A percentile compares a stretch with the other conserved stretches of the same genome.
Conservation (phyloP, 805 yeast genomes). For the Nakazawaea wickerhamii region DNA sequence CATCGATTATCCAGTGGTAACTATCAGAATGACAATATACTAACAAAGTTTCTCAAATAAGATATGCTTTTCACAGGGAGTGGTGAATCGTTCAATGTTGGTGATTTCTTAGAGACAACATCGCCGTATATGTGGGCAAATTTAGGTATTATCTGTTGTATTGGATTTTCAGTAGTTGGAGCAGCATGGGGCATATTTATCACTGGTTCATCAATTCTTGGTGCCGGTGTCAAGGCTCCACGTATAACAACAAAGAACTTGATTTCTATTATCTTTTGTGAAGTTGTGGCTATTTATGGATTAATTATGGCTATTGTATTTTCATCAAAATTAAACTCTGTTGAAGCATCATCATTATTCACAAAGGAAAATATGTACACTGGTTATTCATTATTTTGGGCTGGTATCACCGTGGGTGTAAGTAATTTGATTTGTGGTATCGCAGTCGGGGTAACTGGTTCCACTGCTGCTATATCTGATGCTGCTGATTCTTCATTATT, state of each 20-base stretch:
- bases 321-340: slow-evolving; percentile 76
- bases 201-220: slow-evolving; percentile 90
- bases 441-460: slow-evolving; percentile 95
- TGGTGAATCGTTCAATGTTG: slow-evolving; percentile 89
- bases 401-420: slow-evolving; percentile 92
- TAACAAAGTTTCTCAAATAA: slow-evolving; percentile 8
- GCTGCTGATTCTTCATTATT: slow-evolving; percentile 95
- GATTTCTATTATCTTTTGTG: slow-evolving; percentile 96
- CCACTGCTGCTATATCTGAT: slow-evolving; percentile 97
- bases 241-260: slow-evolving; percentile 95
- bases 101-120: slow-evolving; percentile 74
- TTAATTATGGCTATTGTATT: slow-evolving; percentile 96
- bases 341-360: slow-evolving; percentile 55
- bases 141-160: slow-evolving; percentile 83
- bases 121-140: slow-evolving; percentile 98
- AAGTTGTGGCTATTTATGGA: slow-evolving; percentile 98
- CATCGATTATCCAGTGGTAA: neutral
- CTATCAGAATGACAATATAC: neutral
- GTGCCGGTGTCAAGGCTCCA: slow-evolving; percentile 98
- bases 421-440: slow-evolving; percentile 94
- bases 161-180: slow-evolving; percentile 91
- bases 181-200: slow-evolving; percentile 99
- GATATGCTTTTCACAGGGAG: slow-evolving; percentile 82
- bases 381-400: slow-evolving; percentile 96
- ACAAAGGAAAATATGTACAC: slow-evolving; percentile 89